Evolutionary conservation across 2,329 filamentous ascomycete species (phyloP).

Genomic region (Alternaria alternata): DNA sequence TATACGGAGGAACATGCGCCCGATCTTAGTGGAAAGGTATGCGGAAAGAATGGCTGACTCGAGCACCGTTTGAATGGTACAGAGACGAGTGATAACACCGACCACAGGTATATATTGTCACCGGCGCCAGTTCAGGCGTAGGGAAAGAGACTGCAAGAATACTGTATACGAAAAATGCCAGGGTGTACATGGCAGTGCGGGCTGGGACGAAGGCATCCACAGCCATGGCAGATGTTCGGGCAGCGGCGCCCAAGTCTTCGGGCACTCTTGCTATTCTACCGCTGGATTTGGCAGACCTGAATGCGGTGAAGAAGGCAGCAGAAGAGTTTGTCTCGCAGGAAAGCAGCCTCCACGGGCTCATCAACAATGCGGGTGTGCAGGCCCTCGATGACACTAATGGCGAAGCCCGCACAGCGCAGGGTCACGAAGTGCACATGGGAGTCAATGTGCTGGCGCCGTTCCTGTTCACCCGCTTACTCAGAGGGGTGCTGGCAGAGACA

Average conservation of each 20-base stretch:
- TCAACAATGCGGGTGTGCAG: conserved; percentile 44
- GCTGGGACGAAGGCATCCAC: conserved; percentile 18
- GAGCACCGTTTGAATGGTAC: neutral
- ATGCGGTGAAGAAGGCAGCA: conserved; percentile 31
- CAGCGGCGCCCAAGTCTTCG: neutral
- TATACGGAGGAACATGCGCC: conserved; percentile 55
- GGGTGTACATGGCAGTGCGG: conserved; percentile 63
- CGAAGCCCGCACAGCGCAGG: conserved; percentile 22
- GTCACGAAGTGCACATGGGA: conserved; percentile 42
- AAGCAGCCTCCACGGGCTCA: conserved; percentile 52
- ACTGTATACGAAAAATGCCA: conserved; percentile 62
- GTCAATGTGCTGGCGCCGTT: conserved; percentile 51
- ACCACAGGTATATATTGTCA: conserved; percentile 59
- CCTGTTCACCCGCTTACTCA: conserved; percentile 50
- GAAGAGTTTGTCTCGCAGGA: conserved; percentile 49
- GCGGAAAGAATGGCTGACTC: neutral
- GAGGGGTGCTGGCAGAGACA: conserved; percentile 23
- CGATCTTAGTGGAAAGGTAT: conserved; percentile 39
- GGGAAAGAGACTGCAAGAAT: conserved; percentile 61
- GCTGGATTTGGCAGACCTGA: neutral
- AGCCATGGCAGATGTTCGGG: neutral
- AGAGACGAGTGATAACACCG: neutral
- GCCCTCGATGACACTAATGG: conserved; percentile 20
- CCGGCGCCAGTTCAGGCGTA: conserved; percentile 55
- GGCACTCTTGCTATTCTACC: neutral